Evolutionary conservation across 805 yeast genomes (phyloP), one percentile per base, ranked within the genome.

Genomic region (Metschnikowia gelsemii): DNA sequence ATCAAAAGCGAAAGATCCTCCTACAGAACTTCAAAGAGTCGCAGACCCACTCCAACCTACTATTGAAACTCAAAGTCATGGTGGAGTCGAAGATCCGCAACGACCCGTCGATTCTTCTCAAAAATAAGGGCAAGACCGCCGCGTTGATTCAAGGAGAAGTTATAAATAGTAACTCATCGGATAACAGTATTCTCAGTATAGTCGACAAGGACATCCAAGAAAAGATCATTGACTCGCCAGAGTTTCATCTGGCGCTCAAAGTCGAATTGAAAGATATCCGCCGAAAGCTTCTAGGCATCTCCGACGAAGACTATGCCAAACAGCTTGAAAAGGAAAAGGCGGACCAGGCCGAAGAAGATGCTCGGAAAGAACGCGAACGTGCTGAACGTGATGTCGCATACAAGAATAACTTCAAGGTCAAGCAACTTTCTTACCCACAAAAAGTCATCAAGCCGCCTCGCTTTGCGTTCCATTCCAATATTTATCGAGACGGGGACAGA

Each of bases 81-180:
- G 68, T 77, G 3, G 77, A 72, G 42, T 55, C 61, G 30, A 76
- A 75, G 46, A 69, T 76, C 18, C 62, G 66, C 33, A 61, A 67
- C 25, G 79, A 77, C 47, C 80, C 80, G 1, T 56, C 66, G 14
- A 65, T 77, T 13, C 54, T 77, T 16, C 56, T 65, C 47, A 66
- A 74, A 51, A 77, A 76, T 55, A 72, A 66, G 39, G 80, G 79
- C 2, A 73, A 69, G 35, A 62, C 73, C 54, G 73, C 72, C 0
- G 81, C 81, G 0, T 54, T 76, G 43, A 70, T 77, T 2, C 80
- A 76, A 49, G 78, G 80, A 2, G 74, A 72, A 25, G 66, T 76
- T 33, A 64, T 74, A 39, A 54, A 55, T 46, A 41, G 43, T 17
- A 33, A 41, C 16, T 21, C 52, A 8, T 32, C 50, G 5, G 54